phyloP scores from a whole-genome alignment of 2,329 filamentous ascomycete species.

The Taxawa tesnikishii region DNA sequence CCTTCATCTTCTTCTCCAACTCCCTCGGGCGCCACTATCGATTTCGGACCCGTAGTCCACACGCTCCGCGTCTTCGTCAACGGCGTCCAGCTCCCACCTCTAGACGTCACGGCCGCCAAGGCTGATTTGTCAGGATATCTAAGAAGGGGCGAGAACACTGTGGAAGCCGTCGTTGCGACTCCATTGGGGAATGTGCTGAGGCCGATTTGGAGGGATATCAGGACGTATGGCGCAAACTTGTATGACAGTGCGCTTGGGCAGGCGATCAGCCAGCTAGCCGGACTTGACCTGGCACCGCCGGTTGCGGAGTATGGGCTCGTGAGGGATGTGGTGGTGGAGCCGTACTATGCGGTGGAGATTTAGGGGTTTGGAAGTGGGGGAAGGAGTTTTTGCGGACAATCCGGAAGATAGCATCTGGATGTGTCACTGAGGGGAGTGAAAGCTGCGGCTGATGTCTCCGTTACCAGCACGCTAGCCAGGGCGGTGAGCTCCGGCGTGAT shows the following conservation, averaged over 20 bases:
- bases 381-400: too few relatives aligned
- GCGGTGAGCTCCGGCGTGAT: too few relatives aligned
- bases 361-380: background rate
- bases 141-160: constrained; percentile 13
- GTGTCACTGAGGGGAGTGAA: too few relatives aligned
- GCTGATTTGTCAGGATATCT: constrained; percentile 15
- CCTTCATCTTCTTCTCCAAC: constrained; percentile 5
- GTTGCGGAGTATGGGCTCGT: constrained; percentile 1
- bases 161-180: constrained; percentile 19
- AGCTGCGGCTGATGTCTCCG: too few relatives aligned
- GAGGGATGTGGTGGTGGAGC: background rate
- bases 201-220: background rate
- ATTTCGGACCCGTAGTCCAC: constrained; percentile 17
- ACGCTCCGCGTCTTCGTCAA: constrained; percentile 19
- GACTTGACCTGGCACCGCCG: background rate
- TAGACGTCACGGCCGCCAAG: constrained; percentile 17
- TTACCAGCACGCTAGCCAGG: too few relatives aligned
- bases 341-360: too few relatives aligned
- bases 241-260: background rate
- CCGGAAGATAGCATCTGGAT: too few relatives aligned
- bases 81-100: constrained; percentile 15
- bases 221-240: background rate
- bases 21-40: constrained; percentile 16
- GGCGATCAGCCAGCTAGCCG: background rate
- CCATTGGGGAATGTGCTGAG: constrained; percentile 18